Evolutionary conservation across 495 filamentous ascomycete species (phyloP).

Genomic region (Elaphomyces granulatus): DNA sequence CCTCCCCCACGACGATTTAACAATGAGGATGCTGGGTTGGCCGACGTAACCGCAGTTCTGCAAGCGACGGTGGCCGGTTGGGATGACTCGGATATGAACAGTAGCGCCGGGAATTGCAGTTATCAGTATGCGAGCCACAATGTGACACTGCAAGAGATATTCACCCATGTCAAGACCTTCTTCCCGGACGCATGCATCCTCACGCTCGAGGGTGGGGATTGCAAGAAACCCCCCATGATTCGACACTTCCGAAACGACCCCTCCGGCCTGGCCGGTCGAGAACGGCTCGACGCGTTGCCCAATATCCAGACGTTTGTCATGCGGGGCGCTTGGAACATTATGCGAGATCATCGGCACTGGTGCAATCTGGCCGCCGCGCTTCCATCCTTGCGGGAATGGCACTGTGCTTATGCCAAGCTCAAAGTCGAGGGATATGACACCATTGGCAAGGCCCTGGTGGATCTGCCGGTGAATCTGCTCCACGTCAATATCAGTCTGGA

Average conservation of each 20-base stretch:
- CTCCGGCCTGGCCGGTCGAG: constrained; percentile 11
- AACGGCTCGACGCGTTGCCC: constrained; percentile 27
- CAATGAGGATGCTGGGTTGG: constrained; percentile 18
- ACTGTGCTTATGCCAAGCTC: constrained; percentile 53
- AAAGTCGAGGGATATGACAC: constrained; percentile 53
- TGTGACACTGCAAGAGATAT: constrained; percentile 52
- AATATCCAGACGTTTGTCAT: constrained; percentile 47
- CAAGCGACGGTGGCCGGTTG: constrained; percentile 13
- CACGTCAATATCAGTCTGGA: constrained; percentile 53
- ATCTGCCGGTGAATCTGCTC: constrained; percentile 36
- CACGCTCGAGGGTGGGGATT: constrained; percentile 63
- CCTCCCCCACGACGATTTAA: constrained; percentile 26
- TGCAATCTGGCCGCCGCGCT: constrained; percentile 41
- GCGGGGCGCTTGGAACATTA: constrained; percentile 64
- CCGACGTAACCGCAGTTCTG: constrained; percentile 25
- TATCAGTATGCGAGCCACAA: constrained; percentile 40
- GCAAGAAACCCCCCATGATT: constrained; percentile 53
- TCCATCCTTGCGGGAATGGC: constrained; percentile 53
- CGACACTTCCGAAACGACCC: constrained; percentile 33
- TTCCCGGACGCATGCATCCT: constrained; percentile 48
- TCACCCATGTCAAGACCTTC: constrained; percentile 38
- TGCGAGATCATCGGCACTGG: constrained; percentile 51
- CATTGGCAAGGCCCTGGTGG: constrained; percentile 42
- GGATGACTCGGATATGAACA: constrained; percentile 22
- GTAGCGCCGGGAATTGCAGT: constrained; percentile 25